phyloP scores from a whole-genome alignment of 2,329 filamentous ascomycete species.

The Penicillium sp. region DNA sequence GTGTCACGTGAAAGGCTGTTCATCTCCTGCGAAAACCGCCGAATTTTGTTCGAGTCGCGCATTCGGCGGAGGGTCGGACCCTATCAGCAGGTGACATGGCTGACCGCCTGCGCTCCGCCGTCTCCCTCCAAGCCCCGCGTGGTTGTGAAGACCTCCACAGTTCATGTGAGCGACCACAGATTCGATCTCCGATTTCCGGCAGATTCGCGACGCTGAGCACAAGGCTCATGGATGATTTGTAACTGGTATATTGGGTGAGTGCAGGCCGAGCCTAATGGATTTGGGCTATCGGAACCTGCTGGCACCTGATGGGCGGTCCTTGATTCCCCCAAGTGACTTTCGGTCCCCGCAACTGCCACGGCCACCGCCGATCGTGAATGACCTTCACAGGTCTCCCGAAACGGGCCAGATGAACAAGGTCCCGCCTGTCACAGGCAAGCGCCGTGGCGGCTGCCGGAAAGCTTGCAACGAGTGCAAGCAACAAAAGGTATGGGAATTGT shows the following conservation, averaged over 20 bases:
- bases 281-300: conserved; percentile 31
- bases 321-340: conserved; percentile 32
- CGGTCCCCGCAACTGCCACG: conserved; percentile 31
- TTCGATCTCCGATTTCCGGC: conserved; percentile 38
- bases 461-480: conserved; percentile 64
- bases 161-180: not conserved
- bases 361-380: conserved; percentile 26
- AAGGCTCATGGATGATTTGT: conserved; percentile 20
- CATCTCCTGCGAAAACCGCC: too few relatives aligned
- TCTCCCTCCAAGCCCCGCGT: too few relatives aligned
- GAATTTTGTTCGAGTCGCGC: not conserved
- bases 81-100: too few relatives aligned
- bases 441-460: conserved; percentile 40
- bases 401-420: conserved; percentile 36
- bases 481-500: conserved; percentile 51
- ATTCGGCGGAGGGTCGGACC: too few relatives aligned
- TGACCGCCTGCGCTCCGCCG: too few relatives aligned
- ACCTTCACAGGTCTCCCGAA: conserved; percentile 28
- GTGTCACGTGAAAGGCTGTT: too few relatives aligned
- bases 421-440: conserved; percentile 45
- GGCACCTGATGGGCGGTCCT: conserved; percentile 29
- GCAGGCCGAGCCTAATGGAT: conserved; percentile 31
- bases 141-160: not conserved
- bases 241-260: conserved; percentile 25
- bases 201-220: conserved; percentile 20